A percentile compares a stretch with the other conserved stretches of the same genome.
phyloP scores from a whole-genome alignment of 2,329 filamentous ascomycete species.

The Cladorrhinum sp. region DNA sequence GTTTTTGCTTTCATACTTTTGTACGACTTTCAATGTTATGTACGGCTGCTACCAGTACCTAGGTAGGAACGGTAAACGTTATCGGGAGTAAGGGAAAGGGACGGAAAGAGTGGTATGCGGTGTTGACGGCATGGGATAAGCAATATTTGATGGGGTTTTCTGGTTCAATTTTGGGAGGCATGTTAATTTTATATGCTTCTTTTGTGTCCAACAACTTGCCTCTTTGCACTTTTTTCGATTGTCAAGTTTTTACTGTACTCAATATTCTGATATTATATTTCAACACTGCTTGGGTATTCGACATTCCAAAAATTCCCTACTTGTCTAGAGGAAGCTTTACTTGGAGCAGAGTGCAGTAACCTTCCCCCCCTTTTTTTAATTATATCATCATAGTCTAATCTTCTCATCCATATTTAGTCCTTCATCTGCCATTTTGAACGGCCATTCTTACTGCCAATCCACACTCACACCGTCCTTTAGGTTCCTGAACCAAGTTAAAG shows the following conservation, averaged over 20 bases:
- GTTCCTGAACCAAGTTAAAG: neutral
- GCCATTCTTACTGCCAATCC: neutral
- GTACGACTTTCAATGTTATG: no score
- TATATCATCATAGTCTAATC: neutral
- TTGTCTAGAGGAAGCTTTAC: neutral
- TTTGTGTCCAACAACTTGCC: no score
- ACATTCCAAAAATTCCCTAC: conserved; percentile 1
- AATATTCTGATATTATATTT: neutral
- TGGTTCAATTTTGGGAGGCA: neutral
- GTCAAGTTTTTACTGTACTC: no score
- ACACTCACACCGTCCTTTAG: neutral
- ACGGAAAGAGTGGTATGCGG: no score
- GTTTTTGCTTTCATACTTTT: neutral
- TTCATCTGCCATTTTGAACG: neutral
- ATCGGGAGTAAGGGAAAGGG: no score
- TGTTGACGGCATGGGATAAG: no score
- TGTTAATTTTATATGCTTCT: neutral
- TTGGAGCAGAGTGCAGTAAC: neutral
- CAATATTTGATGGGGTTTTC: no score
- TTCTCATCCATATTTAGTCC: neutral
- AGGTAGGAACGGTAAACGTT: no score
- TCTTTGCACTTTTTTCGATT: neutral
- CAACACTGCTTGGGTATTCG: conserved; percentile 4
- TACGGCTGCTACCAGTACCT: no score
- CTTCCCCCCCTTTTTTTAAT: neutral